Evolutionary conservation across 2,329 filamentous ascomycete genomes (phyloP), one percentile per base, ranked within the genome.

Genomic region (Orbilia ellipsospora): DNA sequence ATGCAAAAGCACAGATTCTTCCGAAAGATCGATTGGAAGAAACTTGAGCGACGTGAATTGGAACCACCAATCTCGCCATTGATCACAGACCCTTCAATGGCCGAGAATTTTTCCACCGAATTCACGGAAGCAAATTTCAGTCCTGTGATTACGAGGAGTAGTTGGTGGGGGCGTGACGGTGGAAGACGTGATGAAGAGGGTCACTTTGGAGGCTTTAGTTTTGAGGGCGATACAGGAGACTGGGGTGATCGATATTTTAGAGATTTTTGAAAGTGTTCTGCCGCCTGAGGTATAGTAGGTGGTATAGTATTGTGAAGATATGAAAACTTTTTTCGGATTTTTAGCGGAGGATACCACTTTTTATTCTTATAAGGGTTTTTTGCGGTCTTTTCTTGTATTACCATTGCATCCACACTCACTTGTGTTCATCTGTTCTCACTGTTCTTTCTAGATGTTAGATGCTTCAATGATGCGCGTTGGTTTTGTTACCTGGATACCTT

Each of bases 1-100:
- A 91, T 99, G 84, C 96, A 96, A 86, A 90, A 90, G 77, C 95
- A 99, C 81, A 89, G 95, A 8, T 99, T 99, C 86, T 99, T 99
- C 87, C 89, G 92, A 81, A 95, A 93, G 84, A 96, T 99, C 80
- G 90, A 99, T 84, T 99, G 95, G 95, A 90, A 89, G 83, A 90
- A 90, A 80, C 87, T 99, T 13, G 93, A 91, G 77, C 89, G 88
- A 28, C 88, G 94, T 42, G 92, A 97, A 82, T 79, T 97, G 55
- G 90, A 92, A 79, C 92, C 95, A 0, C 95, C 95, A 0, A 98
- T 99, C 79, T 89, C 91, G 81, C 95, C 95, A 15, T 86, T 98
- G 80, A 94, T 99, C 80, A 98, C 95, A 0, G 93, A 99, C 80
- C 95, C 95, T 0, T 94, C 96, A 82, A 86, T 97, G 54, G 95